Evolutionary conservation across 371 early-diverging fungal genomes (phyloP).

Genomic region (Mycotypha africana): DNA sequence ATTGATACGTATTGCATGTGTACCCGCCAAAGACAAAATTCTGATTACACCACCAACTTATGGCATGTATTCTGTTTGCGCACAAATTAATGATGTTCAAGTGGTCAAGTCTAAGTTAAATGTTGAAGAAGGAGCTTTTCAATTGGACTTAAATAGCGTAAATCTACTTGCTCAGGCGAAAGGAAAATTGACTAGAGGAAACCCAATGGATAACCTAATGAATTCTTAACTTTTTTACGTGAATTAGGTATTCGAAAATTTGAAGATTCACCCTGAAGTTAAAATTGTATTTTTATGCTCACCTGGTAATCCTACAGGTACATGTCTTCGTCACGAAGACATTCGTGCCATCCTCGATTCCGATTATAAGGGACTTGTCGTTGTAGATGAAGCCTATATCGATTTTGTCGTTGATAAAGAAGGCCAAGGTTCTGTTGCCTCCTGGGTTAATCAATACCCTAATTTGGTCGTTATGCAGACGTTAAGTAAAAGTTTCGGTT

Average conservation of each 20-base stretch:
- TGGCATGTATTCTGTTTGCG: conserved; percentile 96
- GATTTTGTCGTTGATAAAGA: conserved; percentile 79
- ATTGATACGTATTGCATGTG: conserved; percentile 85
- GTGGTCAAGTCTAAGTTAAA: conserved; percentile 79
- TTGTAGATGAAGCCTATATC: conserved; percentile 97
- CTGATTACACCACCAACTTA: conserved; percentile 96
- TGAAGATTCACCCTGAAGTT: conserved; percentile 66
- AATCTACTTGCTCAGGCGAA: too few species aligned
- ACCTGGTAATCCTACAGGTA: conserved; percentile 98
- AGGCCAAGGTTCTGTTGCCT: conserved; percentile 68
- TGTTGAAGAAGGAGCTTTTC: conserved; percentile 76
- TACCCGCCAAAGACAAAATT: conserved; percentile 87
- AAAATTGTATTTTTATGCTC: conserved; percentile 93
- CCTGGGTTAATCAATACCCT: conserved; percentile 78
- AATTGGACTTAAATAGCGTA: conserved; percentile 75
- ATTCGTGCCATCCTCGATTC: conserved; percentile 71
- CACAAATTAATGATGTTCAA: conserved; percentile 89
- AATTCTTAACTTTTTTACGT: not conserved
- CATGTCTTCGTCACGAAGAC: conserved; percentile 62
- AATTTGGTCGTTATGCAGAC: conserved; percentile 96
- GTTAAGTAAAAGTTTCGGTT: conserved; percentile 93
- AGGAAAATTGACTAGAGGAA: not conserved
- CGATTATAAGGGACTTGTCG: conserved; percentile 73
- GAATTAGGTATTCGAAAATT: conserved; percentile 50
- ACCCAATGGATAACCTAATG: too few species aligned